phyloP scores from a whole-genome alignment of 2,329 filamentous ascomycete genomes.

The Ceratocystis destructans region DNA sequence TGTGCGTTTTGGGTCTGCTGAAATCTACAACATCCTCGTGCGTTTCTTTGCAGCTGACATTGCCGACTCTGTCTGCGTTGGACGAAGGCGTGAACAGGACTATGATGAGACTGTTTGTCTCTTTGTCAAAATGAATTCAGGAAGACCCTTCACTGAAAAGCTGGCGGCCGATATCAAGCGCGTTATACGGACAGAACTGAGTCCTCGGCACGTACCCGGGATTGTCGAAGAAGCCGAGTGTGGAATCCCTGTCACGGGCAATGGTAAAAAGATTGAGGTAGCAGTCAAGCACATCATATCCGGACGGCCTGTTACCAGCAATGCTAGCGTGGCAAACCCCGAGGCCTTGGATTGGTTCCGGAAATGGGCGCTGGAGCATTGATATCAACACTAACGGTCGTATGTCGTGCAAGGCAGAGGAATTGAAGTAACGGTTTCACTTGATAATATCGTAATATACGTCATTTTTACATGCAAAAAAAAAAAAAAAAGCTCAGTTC shows the following conservation, averaged over 20 bases:
- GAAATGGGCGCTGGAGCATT: slow-evolving; percentile 47
- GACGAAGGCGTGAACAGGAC: slow-evolving; percentile 56
- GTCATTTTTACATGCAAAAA: not conserved
- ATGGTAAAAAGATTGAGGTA: slow-evolving; percentile 96
- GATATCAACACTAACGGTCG: not conserved
- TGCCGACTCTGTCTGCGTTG: slow-evolving; percentile 78
- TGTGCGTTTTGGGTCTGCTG: slow-evolving; percentile 81
- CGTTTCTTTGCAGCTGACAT: slow-evolving; percentile 66
- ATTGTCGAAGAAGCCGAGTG: slow-evolving; percentile 56
- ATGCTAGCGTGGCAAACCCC: slow-evolving; percentile 85
- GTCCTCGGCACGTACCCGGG: slow-evolving; percentile 76
- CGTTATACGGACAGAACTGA: slow-evolving; percentile 62
- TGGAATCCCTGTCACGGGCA: slow-evolving; percentile 81
- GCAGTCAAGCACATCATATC: slow-evolving; percentile 93
- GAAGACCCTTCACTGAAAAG: slow-evolving; percentile 42
- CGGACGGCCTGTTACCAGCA: slow-evolving; percentile 72
- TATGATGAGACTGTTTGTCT: slow-evolving; percentile 75
- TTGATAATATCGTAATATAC: not conserved
- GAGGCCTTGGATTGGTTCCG: slow-evolving; percentile 81
- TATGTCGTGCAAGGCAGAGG: slow-evolving; percentile 26
- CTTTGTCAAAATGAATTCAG: slow-evolving; percentile 64
- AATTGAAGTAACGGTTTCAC: too few species aligned
- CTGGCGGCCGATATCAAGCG: slow-evolving; percentile 51
- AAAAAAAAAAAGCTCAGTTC: not conserved
- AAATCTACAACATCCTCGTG: slow-evolving; percentile 91